These are phyloP conservation scores for Ambrosia artemisiifolia DNA, from an alignment of 129 eudicot species.

Conservation along the genomic window DNA sequence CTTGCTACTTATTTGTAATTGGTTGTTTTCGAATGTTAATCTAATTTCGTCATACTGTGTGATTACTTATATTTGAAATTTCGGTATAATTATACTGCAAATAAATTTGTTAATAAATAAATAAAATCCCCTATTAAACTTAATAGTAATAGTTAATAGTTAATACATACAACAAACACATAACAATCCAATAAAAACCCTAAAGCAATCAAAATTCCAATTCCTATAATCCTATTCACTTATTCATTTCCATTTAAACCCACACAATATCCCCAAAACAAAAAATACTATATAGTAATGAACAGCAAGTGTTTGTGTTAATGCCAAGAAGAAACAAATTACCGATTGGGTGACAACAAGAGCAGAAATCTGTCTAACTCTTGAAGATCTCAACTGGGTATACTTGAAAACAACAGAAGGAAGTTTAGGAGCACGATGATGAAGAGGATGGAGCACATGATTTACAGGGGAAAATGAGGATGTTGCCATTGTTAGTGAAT, in stretches of 20 bases:
- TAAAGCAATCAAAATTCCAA: constrained; percentile 7
- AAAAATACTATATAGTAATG: neutral
- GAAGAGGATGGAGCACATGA: constrained; percentile 33
- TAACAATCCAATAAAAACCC: constrained; percentile 2
- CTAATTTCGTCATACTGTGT: too few relatives aligned
- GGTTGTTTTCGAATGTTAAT: too few relatives aligned
- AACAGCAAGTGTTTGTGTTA: constrained; percentile 13
- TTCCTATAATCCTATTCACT: neutral
- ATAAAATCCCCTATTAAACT: neutral
- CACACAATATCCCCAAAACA: constrained; percentile 3
- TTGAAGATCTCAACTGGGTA: constrained; percentile 33
- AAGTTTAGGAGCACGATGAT: constrained; percentile 27
- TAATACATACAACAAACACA: neutral
- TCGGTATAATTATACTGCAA: too few relatives aligned
- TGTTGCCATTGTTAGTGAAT: constrained; percentile 22
- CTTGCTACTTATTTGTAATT: too few relatives aligned
- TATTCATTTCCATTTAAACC: neutral
- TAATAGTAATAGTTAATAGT: too few relatives aligned
- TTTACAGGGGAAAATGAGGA: constrained; percentile 34
- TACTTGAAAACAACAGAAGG: constrained; percentile 29
- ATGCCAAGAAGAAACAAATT: constrained; percentile 3
- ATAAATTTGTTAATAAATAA: too few relatives aligned
- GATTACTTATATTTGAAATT: too few relatives aligned
- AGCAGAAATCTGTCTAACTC: constrained; percentile 48
- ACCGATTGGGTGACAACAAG: constrained; percentile 48